Base-by-base conservation (phyloP, 1,284 basidiomycete species). In the Ganoderma lingzhi region DNA sequence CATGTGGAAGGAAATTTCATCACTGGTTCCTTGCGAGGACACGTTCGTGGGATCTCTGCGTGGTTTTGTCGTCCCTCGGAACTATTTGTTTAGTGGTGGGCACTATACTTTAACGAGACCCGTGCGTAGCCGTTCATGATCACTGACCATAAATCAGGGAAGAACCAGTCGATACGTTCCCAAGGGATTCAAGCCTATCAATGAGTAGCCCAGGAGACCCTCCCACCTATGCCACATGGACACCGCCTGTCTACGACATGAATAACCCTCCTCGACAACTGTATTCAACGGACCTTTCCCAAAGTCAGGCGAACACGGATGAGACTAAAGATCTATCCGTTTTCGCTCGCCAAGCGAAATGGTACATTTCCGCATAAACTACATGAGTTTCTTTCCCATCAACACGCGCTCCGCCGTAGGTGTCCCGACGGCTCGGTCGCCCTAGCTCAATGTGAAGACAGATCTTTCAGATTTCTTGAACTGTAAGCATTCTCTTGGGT, bases 371-470 rank as follows among this genome's bases (percentile, higher is more conserved):
- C 30, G 42, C n/a, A 30, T 12, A 44, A 5, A 10, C 17, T 59
- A 56, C 53, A 56, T 35, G 15, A 17, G 32, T 56, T 39, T 28
- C 59, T 59, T 59, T 66, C 45, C 48, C 55, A 63, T 62, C 65
- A 32, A 65, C 69, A 65, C 53, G 63, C 65, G 63, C 51, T 14
- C 41, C 32, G 30, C 39, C 64, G n/a, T 69, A 93, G 92, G 90
- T 90, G 86, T 75, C 86, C 86, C 56, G 91, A 93, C 73, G 91
- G 91, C 0, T 86, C 87, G 6, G 81, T 80, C 23, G 78, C 89
- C 6, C 81, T 93, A 12, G 80, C 84, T 1, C 89, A 91, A 61
- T 90, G 86, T 75, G 92, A 93, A 78, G 85, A 91, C 72, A 79
- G 86, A 41, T 81, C 83, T 1, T 85, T 92, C 66, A 86, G 88